phyloP scores from a whole-genome alignment of 2,329 filamentous ascomycete species.

The Aspergillus uvarum region DNA sequence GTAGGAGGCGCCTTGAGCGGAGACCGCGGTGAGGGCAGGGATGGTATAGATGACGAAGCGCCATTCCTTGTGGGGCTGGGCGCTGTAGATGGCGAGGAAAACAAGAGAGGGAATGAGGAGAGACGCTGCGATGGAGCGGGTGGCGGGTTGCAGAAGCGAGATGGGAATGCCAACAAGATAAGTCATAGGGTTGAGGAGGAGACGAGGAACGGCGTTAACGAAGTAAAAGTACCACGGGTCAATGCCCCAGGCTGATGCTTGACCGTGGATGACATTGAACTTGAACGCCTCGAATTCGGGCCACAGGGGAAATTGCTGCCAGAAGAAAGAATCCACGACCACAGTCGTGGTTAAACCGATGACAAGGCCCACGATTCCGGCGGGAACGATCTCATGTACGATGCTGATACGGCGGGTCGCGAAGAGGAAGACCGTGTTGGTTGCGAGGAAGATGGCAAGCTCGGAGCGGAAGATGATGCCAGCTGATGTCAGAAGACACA shows the following conservation, averaged over 20 bases:
- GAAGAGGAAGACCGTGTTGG: constrained; percentile 66
- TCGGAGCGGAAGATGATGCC: constrained; percentile 88
- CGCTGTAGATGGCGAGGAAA: constrained; percentile 78
- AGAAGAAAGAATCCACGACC: constrained; percentile 86
- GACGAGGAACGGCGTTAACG: constrained; percentile 72
- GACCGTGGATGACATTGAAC: constrained; percentile 84
- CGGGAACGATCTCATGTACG: constrained; percentile 57
- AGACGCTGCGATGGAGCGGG: constrained; percentile 52
- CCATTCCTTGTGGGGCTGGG: constrained; percentile 93
- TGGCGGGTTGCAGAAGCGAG: constrained; percentile 53
- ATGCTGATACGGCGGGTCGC: constrained; percentile 55
- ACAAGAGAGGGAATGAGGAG: constrained; percentile 64
- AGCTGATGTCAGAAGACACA: constrained; percentile 75
- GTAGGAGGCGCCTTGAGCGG: constrained; percentile 70
- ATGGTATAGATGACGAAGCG: constrained; percentile 90
- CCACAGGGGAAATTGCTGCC: constrained; percentile 78
- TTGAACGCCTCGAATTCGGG: constrained; percentile 86
- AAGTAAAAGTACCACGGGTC: constrained; percentile 88
- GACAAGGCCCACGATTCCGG: constrained; percentile 65
- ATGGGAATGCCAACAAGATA: constrained; percentile 54
- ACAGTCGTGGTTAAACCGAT: constrained; percentile 69
- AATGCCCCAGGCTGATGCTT: constrained; percentile 83
- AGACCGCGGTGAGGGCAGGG: constrained; percentile 74
- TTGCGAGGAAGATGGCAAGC: constrained; percentile 74
- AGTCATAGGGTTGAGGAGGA: constrained; percentile 76